Percentiles rank a stretch among this genome's conserved stretches.
Evolutionary conservation across 2,329 filamentous ascomycete genomes (phyloP).

Genomic region (Xylaria digitata): DNA sequence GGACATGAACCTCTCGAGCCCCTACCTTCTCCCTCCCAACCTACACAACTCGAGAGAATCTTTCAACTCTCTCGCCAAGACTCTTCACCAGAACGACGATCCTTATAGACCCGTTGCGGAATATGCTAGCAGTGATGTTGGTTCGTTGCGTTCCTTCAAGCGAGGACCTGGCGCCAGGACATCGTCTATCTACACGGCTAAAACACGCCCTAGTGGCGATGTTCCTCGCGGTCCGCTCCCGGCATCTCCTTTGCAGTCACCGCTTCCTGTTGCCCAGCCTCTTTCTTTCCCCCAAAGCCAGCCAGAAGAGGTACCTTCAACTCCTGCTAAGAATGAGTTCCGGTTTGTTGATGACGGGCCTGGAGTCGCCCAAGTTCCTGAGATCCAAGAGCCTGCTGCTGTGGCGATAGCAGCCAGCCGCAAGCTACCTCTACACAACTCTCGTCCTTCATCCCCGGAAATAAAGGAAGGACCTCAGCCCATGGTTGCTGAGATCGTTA

Average conservation of each 20-base stretch:
- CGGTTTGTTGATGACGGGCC: slow-evolving; percentile 52
- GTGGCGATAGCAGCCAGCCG: slow-evolving; percentile 46
- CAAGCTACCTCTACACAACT: slow-evolving; percentile 39
- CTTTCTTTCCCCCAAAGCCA: slow-evolving; percentile 30
- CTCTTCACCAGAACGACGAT: slow-evolving; percentile 79
- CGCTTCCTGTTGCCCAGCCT: slow-evolving; percentile 45
- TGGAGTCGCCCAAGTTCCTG: slow-evolving; percentile 47
- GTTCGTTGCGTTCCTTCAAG: slow-evolving; percentile 66
- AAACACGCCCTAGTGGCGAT: slow-evolving; percentile 53
- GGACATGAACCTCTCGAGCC: slow-evolving; percentile 80
- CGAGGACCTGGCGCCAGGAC: slow-evolving; percentile 49
- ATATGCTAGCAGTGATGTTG: slow-evolving; percentile 68
- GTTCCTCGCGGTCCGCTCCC: slow-evolving; percentile 52
- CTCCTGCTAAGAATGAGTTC: slow-evolving; percentile 49
- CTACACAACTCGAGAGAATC: slow-evolving; percentile 85
- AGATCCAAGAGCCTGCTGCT: slow-evolving; percentile 54
- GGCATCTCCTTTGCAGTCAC: slow-evolving; percentile 50
- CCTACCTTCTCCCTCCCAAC: slow-evolving; percentile 91
- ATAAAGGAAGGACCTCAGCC: slow-evolving; percentile 38
- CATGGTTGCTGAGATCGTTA: slow-evolving; percentile 37
- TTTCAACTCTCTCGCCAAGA: slow-evolving; percentile 83
- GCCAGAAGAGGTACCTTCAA: slow-evolving; percentile 27
- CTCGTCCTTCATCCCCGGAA: slow-evolving; percentile 44
- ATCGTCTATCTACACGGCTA: slow-evolving; percentile 60
- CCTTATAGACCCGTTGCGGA: slow-evolving; percentile 77